Percentiles rank a stretch among this genome's conserved stretches.
phyloP scores from a whole-genome alignment of 495 filamentous ascomycete genomes.

The Penicillium maclennaniae region DNA sequence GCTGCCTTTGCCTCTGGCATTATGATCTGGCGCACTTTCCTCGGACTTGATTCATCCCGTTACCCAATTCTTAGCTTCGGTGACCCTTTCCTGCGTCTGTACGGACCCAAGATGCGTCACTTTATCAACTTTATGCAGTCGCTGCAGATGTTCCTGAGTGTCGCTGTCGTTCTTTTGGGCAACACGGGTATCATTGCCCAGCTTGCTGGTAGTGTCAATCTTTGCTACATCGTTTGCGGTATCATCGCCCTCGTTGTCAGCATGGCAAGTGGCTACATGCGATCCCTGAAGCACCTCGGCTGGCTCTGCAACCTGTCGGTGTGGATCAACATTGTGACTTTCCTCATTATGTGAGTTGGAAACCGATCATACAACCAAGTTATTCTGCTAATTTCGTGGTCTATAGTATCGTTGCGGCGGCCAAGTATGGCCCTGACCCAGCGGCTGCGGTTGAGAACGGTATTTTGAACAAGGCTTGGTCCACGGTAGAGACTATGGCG shows the following conservation, averaged over 20 bases:
- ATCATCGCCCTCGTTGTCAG: conserved; percentile 45
- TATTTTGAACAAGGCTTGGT: conserved; percentile 11
- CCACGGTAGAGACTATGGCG: neutral
- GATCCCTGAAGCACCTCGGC: conserved; percentile 20
- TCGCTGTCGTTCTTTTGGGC: conserved; percentile 51
- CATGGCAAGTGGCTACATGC: conserved; percentile 45
- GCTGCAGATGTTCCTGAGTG: conserved; percentile 49
- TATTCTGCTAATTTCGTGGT: neutral
- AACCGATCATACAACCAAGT: neutral
- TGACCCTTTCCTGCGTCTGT: conserved; percentile 54
- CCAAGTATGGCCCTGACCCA: conserved; percentile 41
- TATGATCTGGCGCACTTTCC: conserved; percentile 53
- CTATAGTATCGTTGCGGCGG: conserved; percentile 46
- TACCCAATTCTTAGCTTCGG: conserved; percentile 55
- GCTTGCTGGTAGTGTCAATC: conserved; percentile 15
- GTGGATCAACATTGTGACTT: conserved; percentile 25
- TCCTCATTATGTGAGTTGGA: conserved; percentile 19
- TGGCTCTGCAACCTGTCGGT: conserved; percentile 24
- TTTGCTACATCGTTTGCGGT: conserved; percentile 51
- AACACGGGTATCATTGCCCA: conserved; percentile 41
- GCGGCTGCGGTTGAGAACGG: conserved; percentile 23
- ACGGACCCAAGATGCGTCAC: conserved; percentile 46
- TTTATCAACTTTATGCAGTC: conserved; percentile 51
- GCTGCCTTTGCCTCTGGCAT: conserved; percentile 37
- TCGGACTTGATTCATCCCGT: conserved; percentile 50